Conservation (phyloP, 1,139 yeast genomes). For the Zygosaccharomyces pseudobailii region DNA sequence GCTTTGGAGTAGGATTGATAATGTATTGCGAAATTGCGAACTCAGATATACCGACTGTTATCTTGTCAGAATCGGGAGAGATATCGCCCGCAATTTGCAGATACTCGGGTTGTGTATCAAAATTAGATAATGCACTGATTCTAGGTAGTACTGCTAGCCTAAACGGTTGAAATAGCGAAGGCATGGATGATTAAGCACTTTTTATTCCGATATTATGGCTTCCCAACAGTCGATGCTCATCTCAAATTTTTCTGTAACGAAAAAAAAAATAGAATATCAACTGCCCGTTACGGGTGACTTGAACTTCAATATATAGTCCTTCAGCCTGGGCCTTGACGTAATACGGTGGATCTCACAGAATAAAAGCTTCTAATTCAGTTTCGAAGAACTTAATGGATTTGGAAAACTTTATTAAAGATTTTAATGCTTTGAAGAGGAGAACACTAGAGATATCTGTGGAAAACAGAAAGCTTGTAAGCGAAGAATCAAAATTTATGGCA, state of each 20-base stretch:
- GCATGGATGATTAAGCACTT: constrained; percentile 17
- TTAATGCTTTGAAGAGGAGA: constrained; percentile 32
- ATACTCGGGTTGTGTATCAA: constrained; percentile 21
- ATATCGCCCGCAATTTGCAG: constrained; percentile 30
- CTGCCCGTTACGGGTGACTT: constrained; percentile 2
- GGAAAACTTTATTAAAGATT: constrained; percentile 16
- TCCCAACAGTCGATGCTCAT: constrained; percentile 5
- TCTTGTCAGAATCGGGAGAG: constrained; percentile 28
- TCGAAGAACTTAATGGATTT: constrained; percentile 13
- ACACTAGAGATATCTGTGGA: constrained; percentile 42
- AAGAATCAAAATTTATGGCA: constrained; percentile 34
- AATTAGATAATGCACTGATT: constrained; percentile 28
- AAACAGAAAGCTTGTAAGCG: constrained; percentile 36
- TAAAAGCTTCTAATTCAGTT: too few species aligned
- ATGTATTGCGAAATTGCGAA: constrained; percentile 69
- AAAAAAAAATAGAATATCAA: neutral
- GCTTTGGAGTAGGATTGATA: constrained; percentile 74
- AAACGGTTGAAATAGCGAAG: constrained; percentile 34
- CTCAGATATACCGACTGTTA: constrained; percentile 66
- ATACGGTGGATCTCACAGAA: too few species aligned
- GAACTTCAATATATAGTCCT: neutral
- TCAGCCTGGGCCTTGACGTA: too few species aligned
- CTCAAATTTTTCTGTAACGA: constrained; percentile 11
- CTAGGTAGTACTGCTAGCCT: constrained; percentile 32
- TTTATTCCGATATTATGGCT: neutral